These are phyloP conservation scores for Flammula alnicola DNA, from an alignment of 1,284 basidiomycete genomes.

Conservation along the genomic window DNA sequence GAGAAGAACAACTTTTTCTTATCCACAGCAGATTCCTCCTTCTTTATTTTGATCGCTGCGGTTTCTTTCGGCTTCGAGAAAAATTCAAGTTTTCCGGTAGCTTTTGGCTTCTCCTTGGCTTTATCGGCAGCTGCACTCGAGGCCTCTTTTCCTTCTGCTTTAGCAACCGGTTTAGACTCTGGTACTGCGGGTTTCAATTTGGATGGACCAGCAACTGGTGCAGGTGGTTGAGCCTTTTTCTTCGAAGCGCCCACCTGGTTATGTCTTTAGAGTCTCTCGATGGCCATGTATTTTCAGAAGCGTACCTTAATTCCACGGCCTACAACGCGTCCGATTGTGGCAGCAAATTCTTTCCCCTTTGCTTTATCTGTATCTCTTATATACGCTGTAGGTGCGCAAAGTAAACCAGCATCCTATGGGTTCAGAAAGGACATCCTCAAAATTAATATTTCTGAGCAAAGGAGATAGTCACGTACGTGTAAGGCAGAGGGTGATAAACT, in stretches of 20 bases:
- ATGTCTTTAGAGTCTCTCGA: neutral
- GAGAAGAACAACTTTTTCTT: constrained; percentile 35
- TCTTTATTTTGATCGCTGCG: constrained; percentile 29
- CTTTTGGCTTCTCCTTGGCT: constrained; percentile 44
- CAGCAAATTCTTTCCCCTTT: constrained; percentile 46
- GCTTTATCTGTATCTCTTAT: constrained; percentile 56
- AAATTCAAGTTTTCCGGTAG: constrained; percentile 64
- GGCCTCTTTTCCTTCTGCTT: constrained; percentile 26
- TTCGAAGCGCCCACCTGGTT: constrained; percentile 23
- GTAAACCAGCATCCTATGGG: constrained; percentile 59
- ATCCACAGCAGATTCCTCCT: constrained; percentile 28
- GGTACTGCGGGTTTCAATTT: constrained; percentile 26
- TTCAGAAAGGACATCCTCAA: neutral
- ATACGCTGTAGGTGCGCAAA: constrained; percentile 53
- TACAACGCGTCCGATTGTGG: constrained; percentile 55
- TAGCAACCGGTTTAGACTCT: constrained; percentile 21
- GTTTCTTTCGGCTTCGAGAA: constrained; percentile 58
- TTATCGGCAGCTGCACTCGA: constrained; percentile 30
- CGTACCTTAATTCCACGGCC: constrained; percentile 56
- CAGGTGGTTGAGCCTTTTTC: constrained; percentile 23
- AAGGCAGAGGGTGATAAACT: constrained; percentile 65
- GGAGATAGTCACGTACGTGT: constrained; percentile 44
- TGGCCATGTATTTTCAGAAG: neutral
- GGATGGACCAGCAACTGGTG: constrained; percentile 37
- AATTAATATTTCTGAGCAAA: neutral